phyloP scores from a whole-genome alignment of 345 rosid species.

The Linum usitatissimum region DNA sequence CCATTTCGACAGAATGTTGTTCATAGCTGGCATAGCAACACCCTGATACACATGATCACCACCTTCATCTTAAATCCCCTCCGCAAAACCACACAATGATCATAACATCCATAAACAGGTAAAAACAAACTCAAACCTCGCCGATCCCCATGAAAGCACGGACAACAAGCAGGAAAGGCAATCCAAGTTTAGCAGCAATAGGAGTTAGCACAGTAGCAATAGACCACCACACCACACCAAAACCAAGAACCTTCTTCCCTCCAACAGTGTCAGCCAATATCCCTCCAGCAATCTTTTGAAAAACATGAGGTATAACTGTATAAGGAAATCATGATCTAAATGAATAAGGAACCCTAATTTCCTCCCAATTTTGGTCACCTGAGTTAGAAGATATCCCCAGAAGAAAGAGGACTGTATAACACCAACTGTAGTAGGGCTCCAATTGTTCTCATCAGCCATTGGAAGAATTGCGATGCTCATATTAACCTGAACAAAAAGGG shows the following conservation, averaged over 20 bases:
- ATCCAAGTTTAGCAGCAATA: constrained; percentile 80
- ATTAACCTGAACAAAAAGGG: constrained; percentile 52
- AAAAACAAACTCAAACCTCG: constrained; percentile 46
- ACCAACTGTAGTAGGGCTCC: constrained; percentile 96
- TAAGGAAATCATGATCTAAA: no score
- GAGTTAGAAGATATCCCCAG: constrained; percentile 97
- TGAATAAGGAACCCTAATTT: constrained; percentile 27
- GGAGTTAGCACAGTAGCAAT: constrained; percentile 89
- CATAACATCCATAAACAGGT: background rate
- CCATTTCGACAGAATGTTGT: constrained; percentile 93
- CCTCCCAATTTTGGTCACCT: constrained; percentile 46
- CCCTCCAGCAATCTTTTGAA: constrained; percentile 73
- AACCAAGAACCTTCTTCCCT: constrained; percentile 80
- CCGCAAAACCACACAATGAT: no score
- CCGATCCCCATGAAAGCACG: constrained; percentile 98
- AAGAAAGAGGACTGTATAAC: constrained; percentile 94
- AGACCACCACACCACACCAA: constrained; percentile 99
- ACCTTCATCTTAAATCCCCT: no score
- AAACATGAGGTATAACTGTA: background rate
- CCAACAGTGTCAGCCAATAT: constrained; percentile 97
- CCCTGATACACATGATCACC: constrained; percentile 38
- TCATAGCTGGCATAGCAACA: constrained; percentile 99
- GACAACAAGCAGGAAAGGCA: constrained; percentile 72
- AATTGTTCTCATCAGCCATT: constrained; percentile 81
- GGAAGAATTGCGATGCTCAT: constrained; percentile 99